Base-by-base conservation (phyloP, 73 alveolate species). In the Blepharisma stoltei region DNA sequence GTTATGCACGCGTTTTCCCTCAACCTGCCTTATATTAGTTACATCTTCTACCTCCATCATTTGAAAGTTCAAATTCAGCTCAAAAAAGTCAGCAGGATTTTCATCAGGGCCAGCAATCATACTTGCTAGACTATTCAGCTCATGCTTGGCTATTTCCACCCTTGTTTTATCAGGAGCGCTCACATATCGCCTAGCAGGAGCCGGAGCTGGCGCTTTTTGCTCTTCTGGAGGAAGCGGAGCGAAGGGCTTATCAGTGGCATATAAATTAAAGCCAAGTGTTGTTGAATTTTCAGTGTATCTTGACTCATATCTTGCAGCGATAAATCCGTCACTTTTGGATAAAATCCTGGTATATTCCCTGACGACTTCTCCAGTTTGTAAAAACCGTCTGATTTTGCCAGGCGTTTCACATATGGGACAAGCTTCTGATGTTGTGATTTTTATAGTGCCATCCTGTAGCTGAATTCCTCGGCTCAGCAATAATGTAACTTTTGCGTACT, bases 401-500 rank as follows among this genome's bases (percentile, higher is more conserved):
- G 95, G 95, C 53, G 79, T 81, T 86, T 78, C 27, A 25, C 82
- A 54, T 46, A 38, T 78, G 27, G 85, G 80, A 43, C 81, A 76
- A 4, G 91, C 93, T 47, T 81, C 93, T 11, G 81, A 37, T 48
- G 78, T 71, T 53, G 73, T 54, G 6, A 89, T 77, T 43, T 71
- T 54, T 0, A 89, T 69, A 52, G 93, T 89, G 27, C 93, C 92
- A 47, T 89, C 95, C 14, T 78, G 81, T 1, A 79, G 77, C 79
- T 94, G 92, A 41, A 92, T 84, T 54, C 88, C 84, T 71, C 89
- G 96, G 71, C 86, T 87, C 9, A 94, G 87, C 73, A 94, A 94
- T 46, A 94, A 76, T 4, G 96, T 85, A 11, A 94, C 99, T 78
- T 94, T 94, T 6, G 89, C 94, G 73, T 92, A 91, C 81, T 87